Evolutionary conservation across 768 basidiomycete genomes (phyloP).

Genomic region (Pholiota microspora): DNA sequence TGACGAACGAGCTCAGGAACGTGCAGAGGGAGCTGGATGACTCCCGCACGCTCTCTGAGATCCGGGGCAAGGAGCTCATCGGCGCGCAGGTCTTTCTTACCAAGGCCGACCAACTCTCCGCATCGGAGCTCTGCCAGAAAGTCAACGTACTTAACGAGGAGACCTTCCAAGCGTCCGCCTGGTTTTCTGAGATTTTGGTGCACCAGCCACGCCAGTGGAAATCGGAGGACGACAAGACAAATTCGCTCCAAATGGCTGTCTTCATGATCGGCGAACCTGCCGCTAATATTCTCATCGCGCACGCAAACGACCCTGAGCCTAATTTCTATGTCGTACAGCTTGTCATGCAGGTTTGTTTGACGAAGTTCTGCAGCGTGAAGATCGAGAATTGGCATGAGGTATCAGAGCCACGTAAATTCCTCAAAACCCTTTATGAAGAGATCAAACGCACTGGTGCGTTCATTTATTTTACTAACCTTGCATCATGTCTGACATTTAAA

Average conservation of each 20-base stretch:
- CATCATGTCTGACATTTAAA: too few relatives aligned
- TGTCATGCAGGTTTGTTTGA: not conserved
- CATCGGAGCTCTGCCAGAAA: constrained; percentile 21
- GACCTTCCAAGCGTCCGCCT: constrained; percentile 21
- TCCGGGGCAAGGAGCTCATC: constrained; percentile 29
- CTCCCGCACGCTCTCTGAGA: constrained; percentile 22
- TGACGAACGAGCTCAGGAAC: constrained; percentile 11
- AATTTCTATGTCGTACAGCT: constrained; percentile 20
- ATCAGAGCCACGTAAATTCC: not conserved
- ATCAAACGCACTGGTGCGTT: constrained; percentile 18
- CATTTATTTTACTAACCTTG: too few relatives aligned
- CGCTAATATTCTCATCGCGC: constrained; percentile 7
- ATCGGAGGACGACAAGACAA: constrained; percentile 5
- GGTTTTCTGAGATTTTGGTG: constrained; percentile 32
- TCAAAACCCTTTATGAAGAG: constrained; percentile 12
- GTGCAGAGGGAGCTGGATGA: constrained; percentile 13
- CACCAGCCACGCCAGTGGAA: constrained; percentile 17
- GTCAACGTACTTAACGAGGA: constrained; percentile 13
- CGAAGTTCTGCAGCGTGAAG: not conserved
- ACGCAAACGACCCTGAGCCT: not conserved
- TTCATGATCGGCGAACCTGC: constrained; percentile 10
- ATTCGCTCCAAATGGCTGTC: not conserved
- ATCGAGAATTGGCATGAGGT: constrained; percentile 14
- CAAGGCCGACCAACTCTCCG: constrained; percentile 17
- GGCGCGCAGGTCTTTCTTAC: constrained; percentile 20